Evolutionary conservation across 176 grass and related monocot species (phyloP).

Genomic region (Carex littledalei): DNA sequence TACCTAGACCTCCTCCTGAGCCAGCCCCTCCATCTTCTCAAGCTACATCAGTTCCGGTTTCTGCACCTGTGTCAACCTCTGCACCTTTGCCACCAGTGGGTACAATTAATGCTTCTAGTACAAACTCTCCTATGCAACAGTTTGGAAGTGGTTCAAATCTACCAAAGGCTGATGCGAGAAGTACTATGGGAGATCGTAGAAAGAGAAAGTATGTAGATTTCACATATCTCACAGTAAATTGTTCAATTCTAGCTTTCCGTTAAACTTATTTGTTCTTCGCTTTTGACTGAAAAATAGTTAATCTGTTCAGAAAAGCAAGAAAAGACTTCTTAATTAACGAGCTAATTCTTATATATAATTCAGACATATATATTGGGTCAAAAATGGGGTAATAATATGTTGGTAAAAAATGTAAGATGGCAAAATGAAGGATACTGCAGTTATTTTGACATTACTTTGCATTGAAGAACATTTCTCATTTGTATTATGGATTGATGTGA

Average conservation of each 20-base stretch:
- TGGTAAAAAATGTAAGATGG: neutral
- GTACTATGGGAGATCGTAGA: slow-evolving; percentile 81
- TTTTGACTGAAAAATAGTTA: neutral
- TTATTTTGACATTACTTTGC: neutral
- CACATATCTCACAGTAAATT: slow-evolving; percentile 1
- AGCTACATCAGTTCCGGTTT: slow-evolving; percentile 30
- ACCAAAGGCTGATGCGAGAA: slow-evolving; percentile 64
- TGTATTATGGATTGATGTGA: neutral
- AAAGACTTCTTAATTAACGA: neutral
- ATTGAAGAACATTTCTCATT: neutral
- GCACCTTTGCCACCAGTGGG: slow-evolving; percentile 45
- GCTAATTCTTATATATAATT: neutral
- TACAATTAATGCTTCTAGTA: slow-evolving; percentile 40
- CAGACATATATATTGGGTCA: neutral
- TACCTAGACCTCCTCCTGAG: slow-evolving; percentile 83
- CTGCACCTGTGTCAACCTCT: slow-evolving; percentile 11
- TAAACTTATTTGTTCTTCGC: neutral
- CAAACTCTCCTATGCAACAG: slow-evolving; percentile 60
- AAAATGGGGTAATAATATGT: neutral
- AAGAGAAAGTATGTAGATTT: slow-evolving; percentile 85
- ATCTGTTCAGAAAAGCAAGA: neutral
- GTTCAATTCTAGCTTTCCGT: neutral
- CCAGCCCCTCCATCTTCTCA: slow-evolving; percentile 31
- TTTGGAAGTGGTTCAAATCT: slow-evolving; percentile 67
- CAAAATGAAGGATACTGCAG: neutral